phyloP scores from a whole-genome alignment of 2,329 filamentous ascomycete genomes.

The Ophiostoma novo-ulmi region DNA sequence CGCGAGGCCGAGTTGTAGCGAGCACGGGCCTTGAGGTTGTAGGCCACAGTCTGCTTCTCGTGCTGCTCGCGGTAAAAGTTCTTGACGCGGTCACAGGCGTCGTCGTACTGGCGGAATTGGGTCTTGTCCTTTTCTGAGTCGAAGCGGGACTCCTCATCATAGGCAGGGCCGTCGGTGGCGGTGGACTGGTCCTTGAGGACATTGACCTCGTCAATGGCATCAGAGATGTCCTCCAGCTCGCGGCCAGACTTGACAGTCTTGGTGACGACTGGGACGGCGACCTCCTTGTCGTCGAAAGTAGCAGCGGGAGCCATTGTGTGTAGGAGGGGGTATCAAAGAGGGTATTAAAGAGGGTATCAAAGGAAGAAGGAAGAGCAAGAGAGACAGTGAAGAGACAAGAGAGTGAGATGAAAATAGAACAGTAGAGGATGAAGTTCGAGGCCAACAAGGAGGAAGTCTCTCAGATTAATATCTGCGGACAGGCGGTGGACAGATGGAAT shows the following conservation, averaged over 20 bases:
- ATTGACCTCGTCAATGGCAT: conserved; percentile 36
- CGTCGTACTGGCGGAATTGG: conserved; percentile 64
- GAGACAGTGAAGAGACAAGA: not conserved
- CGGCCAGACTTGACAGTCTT: conserved; percentile 27
- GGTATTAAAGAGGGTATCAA: not conserved
- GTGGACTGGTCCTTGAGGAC: conserved; percentile 30
- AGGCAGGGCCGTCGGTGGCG: conserved; percentile 20
- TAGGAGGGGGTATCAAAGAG: not conserved
- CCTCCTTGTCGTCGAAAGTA: conserved; percentile 27
- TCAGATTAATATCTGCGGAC: not conserved
- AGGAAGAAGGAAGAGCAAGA: not conserved
- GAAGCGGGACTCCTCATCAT: conserved; percentile 30
- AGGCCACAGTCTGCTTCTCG: conserved; percentile 69
- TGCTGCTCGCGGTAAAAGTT: conserved; percentile 75
- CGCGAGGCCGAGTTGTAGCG: conserved; percentile 62
- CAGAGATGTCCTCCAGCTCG: conserved; percentile 35
- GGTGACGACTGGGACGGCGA: conserved; percentile 15
- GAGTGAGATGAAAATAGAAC: not conserved
- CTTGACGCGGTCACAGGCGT: conserved; percentile 78
- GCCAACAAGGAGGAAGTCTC: not conserved
- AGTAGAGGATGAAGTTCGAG: not conserved
- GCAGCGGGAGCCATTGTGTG: conserved; percentile 33
- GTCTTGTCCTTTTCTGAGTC: conserved; percentile 36
- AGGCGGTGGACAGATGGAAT: too few relatives aligned
- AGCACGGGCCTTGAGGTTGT: conserved; percentile 76